phyloP scores from a whole-genome alignment of 208 protist genomes.

The Leishmania amazonensis region DNA sequence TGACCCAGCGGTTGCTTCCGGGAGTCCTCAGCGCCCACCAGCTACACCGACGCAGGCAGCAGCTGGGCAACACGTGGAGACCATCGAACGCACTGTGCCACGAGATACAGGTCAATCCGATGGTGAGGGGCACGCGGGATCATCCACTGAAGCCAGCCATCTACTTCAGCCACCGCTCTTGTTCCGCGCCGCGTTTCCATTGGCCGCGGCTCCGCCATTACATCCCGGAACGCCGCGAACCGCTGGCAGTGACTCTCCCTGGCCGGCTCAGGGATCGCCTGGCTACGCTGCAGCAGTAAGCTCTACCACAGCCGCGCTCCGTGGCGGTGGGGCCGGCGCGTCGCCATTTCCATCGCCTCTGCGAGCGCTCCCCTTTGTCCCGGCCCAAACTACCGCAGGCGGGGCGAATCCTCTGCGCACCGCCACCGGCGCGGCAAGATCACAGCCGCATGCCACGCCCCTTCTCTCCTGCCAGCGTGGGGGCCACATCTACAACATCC shows the following conservation, averaged over 20 bases:
- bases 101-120: neutral
- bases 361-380: conserved; percentile 7
- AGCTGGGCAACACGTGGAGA: conserved; percentile 18
- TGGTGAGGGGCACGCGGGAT: neutral
- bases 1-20: neutral
- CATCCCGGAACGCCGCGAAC: conserved; percentile 10
- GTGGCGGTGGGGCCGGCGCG: neutral
- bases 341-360: neutral
- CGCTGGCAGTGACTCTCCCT: neutral
- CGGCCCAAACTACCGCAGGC: neutral
- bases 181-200: neutral
- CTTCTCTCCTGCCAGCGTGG: neutral
- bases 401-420: neutral
- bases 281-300: neutral
- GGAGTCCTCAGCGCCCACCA: neutral
- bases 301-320: neutral
- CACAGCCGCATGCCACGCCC: neutral
- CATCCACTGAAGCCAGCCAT: neutral
- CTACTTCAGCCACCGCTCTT: conserved; percentile 4
- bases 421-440: neutral
- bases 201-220: conserved; percentile 3
- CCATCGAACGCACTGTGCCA: conserved; percentile 23
- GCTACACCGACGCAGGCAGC: neutral
- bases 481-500: conserved; percentile 9
- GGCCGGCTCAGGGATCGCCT: neutral